A percentile compares a stretch with the other conserved stretches of the same genome.
Evolutionary conservation across 371 early-diverging fungal species (phyloP).

Genomic region (Umbelopsis sp.): DNA sequence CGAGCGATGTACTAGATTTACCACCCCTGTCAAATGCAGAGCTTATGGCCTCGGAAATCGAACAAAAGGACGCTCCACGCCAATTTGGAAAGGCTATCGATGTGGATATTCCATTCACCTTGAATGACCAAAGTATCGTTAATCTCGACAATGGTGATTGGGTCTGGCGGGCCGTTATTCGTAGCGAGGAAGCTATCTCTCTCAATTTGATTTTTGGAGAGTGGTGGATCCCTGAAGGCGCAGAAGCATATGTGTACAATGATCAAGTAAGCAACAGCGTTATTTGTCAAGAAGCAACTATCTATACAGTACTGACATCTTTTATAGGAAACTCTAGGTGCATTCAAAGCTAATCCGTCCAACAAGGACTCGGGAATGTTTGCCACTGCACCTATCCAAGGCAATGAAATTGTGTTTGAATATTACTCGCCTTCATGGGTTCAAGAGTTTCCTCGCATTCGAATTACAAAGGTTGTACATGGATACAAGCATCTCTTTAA

Average conservation of each 20-base stretch:
- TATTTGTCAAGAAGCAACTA: too few species aligned
- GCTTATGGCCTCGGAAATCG: constrained; percentile 1
- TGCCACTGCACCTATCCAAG: constrained; percentile 44
- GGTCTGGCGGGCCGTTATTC: constrained; percentile 44
- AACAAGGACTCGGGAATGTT: constrained; percentile 43
- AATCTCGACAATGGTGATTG: constrained; percentile 10
- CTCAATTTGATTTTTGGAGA: constrained; percentile 51
- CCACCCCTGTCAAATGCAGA: not conserved
- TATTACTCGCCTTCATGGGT: constrained; percentile 25
- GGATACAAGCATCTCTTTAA: constrained; percentile 41
- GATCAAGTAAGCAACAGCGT: not conserved
- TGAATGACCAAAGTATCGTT: not conserved
- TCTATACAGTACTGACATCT: constrained; percentile 11
- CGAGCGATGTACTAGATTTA: not conserved
- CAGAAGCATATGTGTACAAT: constrained; percentile 43
- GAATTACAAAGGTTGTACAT: constrained; percentile 44
- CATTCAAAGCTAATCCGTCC: constrained; percentile 41
- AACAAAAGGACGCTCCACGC: constrained; percentile 18
- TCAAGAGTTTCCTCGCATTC: constrained; percentile 28
- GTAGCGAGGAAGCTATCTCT: constrained; percentile 43
- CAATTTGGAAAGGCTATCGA: constrained; percentile 28
- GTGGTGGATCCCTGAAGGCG: constrained; percentile 36
- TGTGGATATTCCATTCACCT: constrained; percentile 22
- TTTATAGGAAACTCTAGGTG: constrained; percentile 32
- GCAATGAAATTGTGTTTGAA: constrained; percentile 40